Percentiles rank a stretch among this genome's conserved stretches.
These are phyloP conservation scores for Apostasia ramifera DNA, from an alignment of 106 monocot species.

Conservation along the genomic window DNA sequence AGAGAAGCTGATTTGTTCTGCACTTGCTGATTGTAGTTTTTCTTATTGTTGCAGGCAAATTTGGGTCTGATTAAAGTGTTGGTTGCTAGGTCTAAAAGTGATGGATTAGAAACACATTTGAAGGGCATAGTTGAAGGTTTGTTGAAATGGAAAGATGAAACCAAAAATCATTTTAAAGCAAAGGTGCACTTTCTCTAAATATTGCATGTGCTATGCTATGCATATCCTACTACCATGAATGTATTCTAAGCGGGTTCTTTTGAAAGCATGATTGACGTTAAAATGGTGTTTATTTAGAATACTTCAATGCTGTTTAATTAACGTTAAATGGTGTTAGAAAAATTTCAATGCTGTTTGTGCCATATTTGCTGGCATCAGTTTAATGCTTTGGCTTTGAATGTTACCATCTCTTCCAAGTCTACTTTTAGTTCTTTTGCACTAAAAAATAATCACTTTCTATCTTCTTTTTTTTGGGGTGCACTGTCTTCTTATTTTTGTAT, in stretches of 20 bases:
- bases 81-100: conserved; percentile 76
- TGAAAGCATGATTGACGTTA: too few relatives aligned
- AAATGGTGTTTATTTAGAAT: too few relatives aligned
- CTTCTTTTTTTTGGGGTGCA: background rate
- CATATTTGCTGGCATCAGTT: too few relatives aligned
- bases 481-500: background rate
- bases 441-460: too few relatives aligned
- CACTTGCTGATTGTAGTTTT: background rate
- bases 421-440: background rate
- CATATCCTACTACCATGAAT: too few relatives aligned
- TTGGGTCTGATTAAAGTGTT: conserved; percentile 88
- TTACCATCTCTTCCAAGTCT: background rate
- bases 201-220: too few relatives aligned
- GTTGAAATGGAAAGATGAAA: conserved; percentile 71
- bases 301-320: too few relatives aligned
- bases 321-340: too few relatives aligned
- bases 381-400: too few relatives aligned
- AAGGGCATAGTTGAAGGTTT: conserved; percentile 73
- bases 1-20: background rate
- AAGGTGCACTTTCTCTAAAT: conserved; percentile 39
- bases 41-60: conserved; percentile 57
- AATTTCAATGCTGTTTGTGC: too few relatives aligned
- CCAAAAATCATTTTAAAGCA: conserved; percentile 88
- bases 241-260: too few relatives aligned
- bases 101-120: conserved; percentile 65